These are phyloP conservation scores for Pharus latifolius DNA, from an alignment of 176 grass and related monocot genomes.

Conservation along the genomic window DNA sequence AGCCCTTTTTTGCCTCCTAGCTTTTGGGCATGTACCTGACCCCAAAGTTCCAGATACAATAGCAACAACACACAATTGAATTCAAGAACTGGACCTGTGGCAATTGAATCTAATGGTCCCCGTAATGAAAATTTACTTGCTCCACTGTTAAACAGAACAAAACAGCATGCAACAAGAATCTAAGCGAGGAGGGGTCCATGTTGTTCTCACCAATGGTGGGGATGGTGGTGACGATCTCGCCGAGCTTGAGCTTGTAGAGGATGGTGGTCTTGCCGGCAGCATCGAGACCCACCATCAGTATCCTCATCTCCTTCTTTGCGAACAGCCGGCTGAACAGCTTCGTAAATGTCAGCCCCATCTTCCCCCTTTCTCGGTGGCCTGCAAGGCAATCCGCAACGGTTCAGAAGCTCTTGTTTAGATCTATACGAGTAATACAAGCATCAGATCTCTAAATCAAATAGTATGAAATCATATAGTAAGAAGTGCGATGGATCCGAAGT, in stretches of 20 bases:
- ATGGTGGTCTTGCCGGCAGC: conserved; percentile 75
- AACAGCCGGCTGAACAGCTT: conserved; percentile 72
- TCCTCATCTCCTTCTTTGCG: conserved; percentile 73
- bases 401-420: too few species aligned
- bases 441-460: too few species aligned
- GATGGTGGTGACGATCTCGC: conserved; percentile 79
- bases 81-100: background rate
- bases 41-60: too few species aligned
- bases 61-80: background rate
- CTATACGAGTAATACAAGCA: too few species aligned
- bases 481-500: too few species aligned
- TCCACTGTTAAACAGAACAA: too few species aligned
- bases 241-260: conserved; percentile 77
- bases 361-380: background rate
- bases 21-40: too few species aligned
- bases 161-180: background rate
- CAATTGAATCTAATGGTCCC: too few species aligned
- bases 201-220: conserved; percentile 45
- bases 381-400: background rate
- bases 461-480: too few species aligned
- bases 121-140: too few species aligned
- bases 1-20: too few species aligned
- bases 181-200: too few species aligned
- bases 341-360: conserved; percentile 65
- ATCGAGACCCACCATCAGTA: conserved; percentile 66